Evolutionary conservation across 371 early-diverging fungal species (phyloP).

Genomic region (Capillidium heterosporum): DNA sequence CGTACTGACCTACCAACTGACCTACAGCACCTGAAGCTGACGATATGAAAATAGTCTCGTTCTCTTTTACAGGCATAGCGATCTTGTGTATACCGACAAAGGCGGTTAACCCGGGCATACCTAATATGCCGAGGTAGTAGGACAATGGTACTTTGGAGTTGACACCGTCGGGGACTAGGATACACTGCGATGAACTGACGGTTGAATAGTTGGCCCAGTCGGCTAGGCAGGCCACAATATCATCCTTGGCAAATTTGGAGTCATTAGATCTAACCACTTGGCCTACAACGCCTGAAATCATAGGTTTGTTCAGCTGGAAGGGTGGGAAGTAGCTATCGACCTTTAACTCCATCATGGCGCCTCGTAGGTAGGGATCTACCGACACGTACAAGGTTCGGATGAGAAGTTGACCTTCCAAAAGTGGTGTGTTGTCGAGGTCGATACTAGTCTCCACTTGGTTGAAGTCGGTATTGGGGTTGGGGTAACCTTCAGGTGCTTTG

Average conservation of each 20-base stretch:
- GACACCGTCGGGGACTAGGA: neutral
- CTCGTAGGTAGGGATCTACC: slow-evolving; percentile 41
- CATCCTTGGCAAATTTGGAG: slow-evolving; percentile 29
- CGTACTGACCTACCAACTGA: slow-evolving; percentile 40
- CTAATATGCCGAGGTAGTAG: slow-evolving; percentile 30
- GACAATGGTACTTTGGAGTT: slow-evolving; percentile 18
- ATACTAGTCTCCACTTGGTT: slow-evolving; percentile 19
- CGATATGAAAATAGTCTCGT: slow-evolving; percentile 32
- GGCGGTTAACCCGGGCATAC: slow-evolving; percentile 38
- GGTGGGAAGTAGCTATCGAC: slow-evolving; percentile 27
- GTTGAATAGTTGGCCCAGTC: slow-evolving; percentile 36
- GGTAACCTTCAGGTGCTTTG: slow-evolving; percentile 18
- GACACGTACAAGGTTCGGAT: slow-evolving; percentile 27
- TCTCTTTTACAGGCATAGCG: slow-evolving; percentile 31
- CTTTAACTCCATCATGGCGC: slow-evolving; percentile 27
- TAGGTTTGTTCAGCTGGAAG: slow-evolving; percentile 31
- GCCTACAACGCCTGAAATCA: slow-evolving; percentile 16
- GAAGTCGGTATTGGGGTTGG: slow-evolving; percentile 24
- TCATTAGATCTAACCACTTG: neutral
- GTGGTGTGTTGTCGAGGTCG: slow-evolving; percentile 17
- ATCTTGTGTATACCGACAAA: slow-evolving; percentile 25
- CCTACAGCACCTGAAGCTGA: slow-evolving; percentile 29
- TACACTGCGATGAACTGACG: slow-evolving; percentile 14
- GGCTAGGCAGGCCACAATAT: slow-evolving; percentile 33
- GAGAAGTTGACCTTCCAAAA: slow-evolving; percentile 32